phyloP scores from a whole-genome alignment of 257 asterid species.

The Verbena officinalis region DNA sequence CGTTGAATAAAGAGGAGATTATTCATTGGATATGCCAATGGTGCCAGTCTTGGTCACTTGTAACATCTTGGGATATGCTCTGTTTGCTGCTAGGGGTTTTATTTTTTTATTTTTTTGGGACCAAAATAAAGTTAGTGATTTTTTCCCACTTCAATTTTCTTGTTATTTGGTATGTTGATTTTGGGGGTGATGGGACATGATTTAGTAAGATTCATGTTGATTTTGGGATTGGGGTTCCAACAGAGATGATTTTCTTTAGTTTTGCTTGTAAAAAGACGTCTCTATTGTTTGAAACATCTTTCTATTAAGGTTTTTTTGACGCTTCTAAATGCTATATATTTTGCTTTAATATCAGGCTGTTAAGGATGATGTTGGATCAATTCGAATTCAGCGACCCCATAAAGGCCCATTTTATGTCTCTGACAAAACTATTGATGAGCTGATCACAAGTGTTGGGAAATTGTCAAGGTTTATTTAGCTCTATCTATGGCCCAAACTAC shows the following conservation, averaged over 20 bases:
- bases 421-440: slow-evolving; percentile 87
- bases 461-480: slow-evolving; percentile 79
- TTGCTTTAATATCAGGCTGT: slow-evolving; percentile 61
- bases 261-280: slow-evolving; percentile 4
- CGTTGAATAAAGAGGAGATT: neutral
- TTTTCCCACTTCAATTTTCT: neutral
- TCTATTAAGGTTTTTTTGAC: slow-evolving; percentile 13
- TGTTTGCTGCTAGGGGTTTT: neutral
- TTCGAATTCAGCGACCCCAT: slow-evolving; percentile 87
- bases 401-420: slow-evolving; percentile 97
- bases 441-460: slow-evolving; percentile 92
- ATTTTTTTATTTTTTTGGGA: too few species aligned
- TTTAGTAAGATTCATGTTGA: slow-evolving; percentile 7
- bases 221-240: neutral
- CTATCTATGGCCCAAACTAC: slow-evolving; percentile 22
- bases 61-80: neutral
- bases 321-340: slow-evolving; percentile 24
- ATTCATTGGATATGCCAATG: neutral
- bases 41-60: slow-evolving; percentile 4
- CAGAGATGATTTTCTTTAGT: slow-evolving; percentile 1
- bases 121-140: neutral
- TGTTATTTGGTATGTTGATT: neutral
- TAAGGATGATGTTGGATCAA: slow-evolving; percentile 84
- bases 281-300: slow-evolving; percentile 10
- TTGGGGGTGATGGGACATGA: neutral